phyloP scores from a whole-genome alignment of 768 basidiomycete species.

The Xanthoconium stramineum region DNA sequence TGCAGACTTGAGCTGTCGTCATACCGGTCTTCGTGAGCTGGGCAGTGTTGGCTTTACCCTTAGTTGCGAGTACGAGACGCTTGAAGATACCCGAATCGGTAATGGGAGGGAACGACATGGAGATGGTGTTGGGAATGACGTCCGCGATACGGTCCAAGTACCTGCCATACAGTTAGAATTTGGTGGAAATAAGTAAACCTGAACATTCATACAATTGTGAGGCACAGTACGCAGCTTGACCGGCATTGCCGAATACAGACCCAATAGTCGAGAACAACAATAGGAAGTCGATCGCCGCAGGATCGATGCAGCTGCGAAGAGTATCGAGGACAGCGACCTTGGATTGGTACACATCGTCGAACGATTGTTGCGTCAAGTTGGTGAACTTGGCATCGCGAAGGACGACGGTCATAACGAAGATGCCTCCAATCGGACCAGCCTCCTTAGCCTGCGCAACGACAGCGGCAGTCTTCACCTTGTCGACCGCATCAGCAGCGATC shows the following conservation, averaged over 20 bases:
- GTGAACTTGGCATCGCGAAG: slow-evolving; percentile 33
- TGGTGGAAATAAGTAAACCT: background rate
- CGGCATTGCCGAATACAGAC: slow-evolving; percentile 31
- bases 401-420: slow-evolving; percentile 35
- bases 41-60: slow-evolving; percentile 27
- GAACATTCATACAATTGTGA: slow-evolving; percentile 16
- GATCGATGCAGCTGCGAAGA: slow-evolving; percentile 14
- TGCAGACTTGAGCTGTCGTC: slow-evolving; percentile 31
- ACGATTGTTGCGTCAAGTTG: slow-evolving; percentile 32
- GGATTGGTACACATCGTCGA: slow-evolving; percentile 25
- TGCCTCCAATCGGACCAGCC: slow-evolving; percentile 29
- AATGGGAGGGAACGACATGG: slow-evolving; percentile 34
- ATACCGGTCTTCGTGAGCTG: slow-evolving; percentile 31
- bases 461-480: slow-evolving; percentile 20
- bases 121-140: slow-evolving; percentile 29
- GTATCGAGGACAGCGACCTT: slow-evolving; percentile 21
- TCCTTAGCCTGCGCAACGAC: slow-evolving; percentile 23
- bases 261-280: slow-evolving; percentile 34
- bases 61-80: slow-evolving; percentile 27
- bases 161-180: slow-evolving; percentile 10
- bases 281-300: slow-evolving; percentile 28
- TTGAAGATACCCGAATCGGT: slow-evolving; percentile 35
- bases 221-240: slow-evolving; percentile 23
- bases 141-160: slow-evolving; percentile 33
- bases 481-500: slow-evolving; percentile 26